A percentile compares a stretch with the other conserved stretches of the same genome.
Evolutionary conservation across 768 basidiomycete species (phyloP).

Genomic region (Panaeolus papilionaceus): DNA sequence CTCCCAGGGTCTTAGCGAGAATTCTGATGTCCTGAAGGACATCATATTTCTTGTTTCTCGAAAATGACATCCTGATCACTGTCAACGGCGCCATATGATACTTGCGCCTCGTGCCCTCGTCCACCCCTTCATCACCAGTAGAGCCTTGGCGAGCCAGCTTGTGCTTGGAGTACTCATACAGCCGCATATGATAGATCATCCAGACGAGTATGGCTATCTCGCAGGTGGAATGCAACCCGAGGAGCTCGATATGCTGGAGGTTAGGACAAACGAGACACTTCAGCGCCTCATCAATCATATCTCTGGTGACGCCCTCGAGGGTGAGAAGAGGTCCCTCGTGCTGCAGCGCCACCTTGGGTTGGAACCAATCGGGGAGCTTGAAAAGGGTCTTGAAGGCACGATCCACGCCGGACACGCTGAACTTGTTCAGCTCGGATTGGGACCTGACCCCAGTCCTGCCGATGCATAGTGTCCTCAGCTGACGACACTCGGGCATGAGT

Average conservation of each 20-base stretch:
- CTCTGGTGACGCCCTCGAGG: background rate
- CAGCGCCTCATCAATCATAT: background rate
- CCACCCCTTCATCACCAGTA: background rate
- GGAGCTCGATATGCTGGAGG: background rate
- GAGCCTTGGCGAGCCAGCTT: background rate
- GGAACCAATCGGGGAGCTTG: background rate
- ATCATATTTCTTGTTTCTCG: background rate
- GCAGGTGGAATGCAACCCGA: background rate
- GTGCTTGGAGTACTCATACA: background rate
- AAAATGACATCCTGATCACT: background rate
- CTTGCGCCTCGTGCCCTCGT: background rate
- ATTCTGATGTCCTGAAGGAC: background rate
- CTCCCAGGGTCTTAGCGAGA: background rate
- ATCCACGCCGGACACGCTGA: background rate
- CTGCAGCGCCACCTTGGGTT: background rate
- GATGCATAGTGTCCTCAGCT: background rate
- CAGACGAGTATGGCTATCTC: background rate
- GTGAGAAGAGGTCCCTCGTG: background rate
- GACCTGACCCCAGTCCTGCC: background rate
- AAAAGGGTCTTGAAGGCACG: background rate
- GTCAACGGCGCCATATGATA: background rate
- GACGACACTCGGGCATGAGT: background rate
- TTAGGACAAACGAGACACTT: background rate
- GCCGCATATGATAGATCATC: background rate
- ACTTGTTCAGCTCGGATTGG: background rate